Percentiles rank a stretch among this genome's conserved stretches.
Conservation (phyloP, 202 grass and related monocot species). For the Elaeis oleifera region DNA sequence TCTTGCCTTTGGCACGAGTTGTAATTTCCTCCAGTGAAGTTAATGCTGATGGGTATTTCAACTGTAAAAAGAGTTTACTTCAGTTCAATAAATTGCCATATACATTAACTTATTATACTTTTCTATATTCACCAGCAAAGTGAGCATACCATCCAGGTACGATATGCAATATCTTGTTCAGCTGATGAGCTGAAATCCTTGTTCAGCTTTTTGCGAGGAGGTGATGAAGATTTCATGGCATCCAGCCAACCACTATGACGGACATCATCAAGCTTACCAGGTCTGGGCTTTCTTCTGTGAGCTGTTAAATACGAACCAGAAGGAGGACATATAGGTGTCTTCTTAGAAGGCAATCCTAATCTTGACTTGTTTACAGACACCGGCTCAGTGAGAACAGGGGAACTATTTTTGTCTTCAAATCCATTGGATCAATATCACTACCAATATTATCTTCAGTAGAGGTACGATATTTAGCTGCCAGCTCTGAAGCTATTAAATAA, state of each 20-base stretch:
- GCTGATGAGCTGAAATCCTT: constrained; percentile 33
- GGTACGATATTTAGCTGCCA: constrained; percentile 10
- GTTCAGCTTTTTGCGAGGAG: constrained; percentile 51
- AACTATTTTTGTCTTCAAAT: constrained; percentile 67
- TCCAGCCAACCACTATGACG: constrained; percentile 59
- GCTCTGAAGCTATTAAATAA: not conserved
- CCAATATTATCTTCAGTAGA: not conserved
- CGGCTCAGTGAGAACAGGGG: constrained; percentile 62
- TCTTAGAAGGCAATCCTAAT: constrained; percentile 42
- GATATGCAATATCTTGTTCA: constrained; percentile 40
- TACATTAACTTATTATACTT: too few relatives aligned
- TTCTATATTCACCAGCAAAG: constrained; percentile 1
- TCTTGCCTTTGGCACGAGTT: constrained; percentile 44
- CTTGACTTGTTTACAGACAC: constrained; percentile 32
- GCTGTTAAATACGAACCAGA: constrained; percentile 41
- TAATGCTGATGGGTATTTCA: constrained; percentile 71
- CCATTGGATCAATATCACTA: constrained; percentile 31
- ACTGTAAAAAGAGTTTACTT: constrained; percentile 27
- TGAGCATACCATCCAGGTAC: constrained; percentile 62
- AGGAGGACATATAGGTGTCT: constrained; percentile 26
- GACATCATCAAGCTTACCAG: constrained; percentile 62
- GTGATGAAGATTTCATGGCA: constrained; percentile 79
- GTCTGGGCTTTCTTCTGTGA: constrained; percentile 45
- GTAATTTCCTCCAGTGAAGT: constrained; percentile 59
- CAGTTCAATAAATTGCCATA: too few relatives aligned